These are phyloP conservation scores for Pluteus cervinus DNA, from an alignment of 768 basidiomycete species.

Conservation along the genomic window DNA sequence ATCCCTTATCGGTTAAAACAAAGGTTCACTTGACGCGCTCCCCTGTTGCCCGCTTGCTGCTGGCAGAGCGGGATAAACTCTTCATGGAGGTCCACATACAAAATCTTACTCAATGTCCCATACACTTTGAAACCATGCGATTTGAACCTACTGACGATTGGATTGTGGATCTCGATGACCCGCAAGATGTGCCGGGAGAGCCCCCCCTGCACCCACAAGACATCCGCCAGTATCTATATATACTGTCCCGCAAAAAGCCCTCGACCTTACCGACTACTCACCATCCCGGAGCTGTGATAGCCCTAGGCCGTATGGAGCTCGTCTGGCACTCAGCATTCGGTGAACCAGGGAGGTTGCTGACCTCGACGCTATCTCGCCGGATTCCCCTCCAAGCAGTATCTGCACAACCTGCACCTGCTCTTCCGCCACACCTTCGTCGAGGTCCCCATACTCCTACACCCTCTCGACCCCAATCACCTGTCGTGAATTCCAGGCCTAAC, in stretches of 20 bases:
- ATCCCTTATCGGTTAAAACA: slow-evolving; percentile 92
- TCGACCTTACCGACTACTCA: slow-evolving; percentile 42
- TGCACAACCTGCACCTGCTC: slow-evolving; percentile 56
- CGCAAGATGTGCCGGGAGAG: slow-evolving; percentile 22
- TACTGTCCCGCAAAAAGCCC: slow-evolving; percentile 49
- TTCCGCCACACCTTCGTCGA: slow-evolving; percentile 77
- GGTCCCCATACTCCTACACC: slow-evolving; percentile 28
- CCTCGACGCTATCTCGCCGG: slow-evolving; percentile 81
- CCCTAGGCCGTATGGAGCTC: slow-evolving; percentile 85
- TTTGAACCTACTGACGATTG: slow-evolving; percentile 71
- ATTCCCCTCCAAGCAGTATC: slow-evolving; percentile 50
- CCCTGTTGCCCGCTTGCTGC: slow-evolving; percentile 62
- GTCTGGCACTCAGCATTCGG: slow-evolving; percentile 83
- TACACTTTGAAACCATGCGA: slow-evolving; percentile 77
- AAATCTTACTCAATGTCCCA: slow-evolving; percentile 71
- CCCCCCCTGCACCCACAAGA: slow-evolving; percentile 81
- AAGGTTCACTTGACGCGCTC: slow-evolving; percentile 79
- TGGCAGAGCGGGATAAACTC: slow-evolving; percentile 67
- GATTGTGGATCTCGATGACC: slow-evolving; percentile 52
- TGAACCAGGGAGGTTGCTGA: slow-evolving; percentile 81
- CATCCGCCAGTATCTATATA: slow-evolving; percentile 82
- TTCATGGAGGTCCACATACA: slow-evolving; percentile 93
- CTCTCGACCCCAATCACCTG: slow-evolving; percentile 54
- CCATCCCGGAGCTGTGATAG: slow-evolving; percentile 64
- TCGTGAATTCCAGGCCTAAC: slow-evolving; percentile 7